Percentiles rank a stretch among this genome's conserved stretches.
These are phyloP conservation scores for Elaeis oleifera DNA, from an alignment of 202 grass and related monocot species.

Conservation along the genomic window DNA sequence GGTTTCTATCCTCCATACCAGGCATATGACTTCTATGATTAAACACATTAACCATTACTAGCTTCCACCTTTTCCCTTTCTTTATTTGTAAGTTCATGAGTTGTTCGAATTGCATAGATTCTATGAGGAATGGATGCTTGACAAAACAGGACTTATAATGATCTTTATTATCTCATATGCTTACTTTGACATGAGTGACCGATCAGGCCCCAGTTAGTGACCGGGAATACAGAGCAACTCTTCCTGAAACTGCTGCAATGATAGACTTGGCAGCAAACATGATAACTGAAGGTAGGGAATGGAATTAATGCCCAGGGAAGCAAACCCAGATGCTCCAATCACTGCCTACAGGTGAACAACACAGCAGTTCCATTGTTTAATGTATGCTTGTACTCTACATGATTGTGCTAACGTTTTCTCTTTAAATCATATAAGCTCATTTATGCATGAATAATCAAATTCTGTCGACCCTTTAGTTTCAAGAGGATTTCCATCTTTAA, in stretches of 20 bases:
- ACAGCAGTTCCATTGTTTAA: background rate
- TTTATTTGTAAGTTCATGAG: too few relatives aligned
- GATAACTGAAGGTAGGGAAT: slow-evolving; percentile 54
- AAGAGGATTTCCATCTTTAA: too few relatives aligned
- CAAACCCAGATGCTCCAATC: slow-evolving; percentile 82
- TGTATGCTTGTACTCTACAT: background rate
- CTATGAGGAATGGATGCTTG: too few relatives aligned
- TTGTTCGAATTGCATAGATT: too few relatives aligned
- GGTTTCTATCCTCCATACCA: too few relatives aligned
- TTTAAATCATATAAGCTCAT: too few relatives aligned
- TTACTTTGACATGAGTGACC: slow-evolving; percentile 15
- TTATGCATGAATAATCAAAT: too few relatives aligned
- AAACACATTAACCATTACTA: too few relatives aligned
- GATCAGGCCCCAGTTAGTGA: slow-evolving; percentile 92
- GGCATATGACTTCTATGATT: too few relatives aligned
- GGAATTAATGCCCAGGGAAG: slow-evolving; percentile 93
- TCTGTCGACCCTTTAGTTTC: too few relatives aligned
- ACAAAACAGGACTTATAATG: too few relatives aligned
- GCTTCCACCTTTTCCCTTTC: too few relatives aligned
- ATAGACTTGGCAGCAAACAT: slow-evolving; percentile 83
- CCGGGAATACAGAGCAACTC: slow-evolving; percentile 89
- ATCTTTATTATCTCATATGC: background rate
- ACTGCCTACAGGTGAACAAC: slow-evolving; percentile 70
- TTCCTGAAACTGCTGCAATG: slow-evolving; percentile 83
- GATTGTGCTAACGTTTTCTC: background rate